Evolutionary conservation across 2,329 filamentous ascomycete genomes (phyloP).

Genomic region (Akanthomyces muscarius): DNA sequence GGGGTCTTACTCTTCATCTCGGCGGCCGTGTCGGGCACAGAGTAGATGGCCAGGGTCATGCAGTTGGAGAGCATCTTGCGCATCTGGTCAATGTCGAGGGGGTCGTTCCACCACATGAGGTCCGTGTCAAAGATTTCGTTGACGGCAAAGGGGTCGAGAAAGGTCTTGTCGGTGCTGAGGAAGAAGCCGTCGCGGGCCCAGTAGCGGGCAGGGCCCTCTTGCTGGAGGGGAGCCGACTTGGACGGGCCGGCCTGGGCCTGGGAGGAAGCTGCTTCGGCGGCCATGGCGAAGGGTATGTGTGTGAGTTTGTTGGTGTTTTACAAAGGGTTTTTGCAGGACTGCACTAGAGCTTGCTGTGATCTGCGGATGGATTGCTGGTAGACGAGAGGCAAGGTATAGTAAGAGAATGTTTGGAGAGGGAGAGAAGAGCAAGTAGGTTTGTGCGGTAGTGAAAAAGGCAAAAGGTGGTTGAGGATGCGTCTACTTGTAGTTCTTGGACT

Average conservation of each 20-base stretch:
- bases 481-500: constrained; percentile 5
- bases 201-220: constrained; percentile 34
- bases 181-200: constrained; percentile 55
- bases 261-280: constrained; percentile 11
- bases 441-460: neutral
- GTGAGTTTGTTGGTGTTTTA: neutral
- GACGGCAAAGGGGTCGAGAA: constrained; percentile 51
- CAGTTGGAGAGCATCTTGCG: constrained; percentile 53
- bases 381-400: neutral
- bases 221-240: constrained; percentile 19
- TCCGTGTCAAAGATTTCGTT: constrained; percentile 54
- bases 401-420: neutral
- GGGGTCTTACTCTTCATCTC: constrained; percentile 36
- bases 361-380: no score
- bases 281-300: constrained; percentile 8
- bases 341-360: neutral
- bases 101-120: constrained; percentile 57
- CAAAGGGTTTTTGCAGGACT: neutral
- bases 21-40: constrained; percentile 34
- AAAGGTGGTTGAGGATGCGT: neutral
- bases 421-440: neutral
- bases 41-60: constrained; percentile 57
- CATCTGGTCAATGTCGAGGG: constrained; percentile 45
- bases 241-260: constrained; percentile 8
- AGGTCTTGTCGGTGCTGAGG: constrained; percentile 56